These are phyloP conservation scores for Macrophomina pseudophaseolina DNA, from an alignment of 2,329 filamentous ascomycete species.

Conservation along the genomic window DNA sequence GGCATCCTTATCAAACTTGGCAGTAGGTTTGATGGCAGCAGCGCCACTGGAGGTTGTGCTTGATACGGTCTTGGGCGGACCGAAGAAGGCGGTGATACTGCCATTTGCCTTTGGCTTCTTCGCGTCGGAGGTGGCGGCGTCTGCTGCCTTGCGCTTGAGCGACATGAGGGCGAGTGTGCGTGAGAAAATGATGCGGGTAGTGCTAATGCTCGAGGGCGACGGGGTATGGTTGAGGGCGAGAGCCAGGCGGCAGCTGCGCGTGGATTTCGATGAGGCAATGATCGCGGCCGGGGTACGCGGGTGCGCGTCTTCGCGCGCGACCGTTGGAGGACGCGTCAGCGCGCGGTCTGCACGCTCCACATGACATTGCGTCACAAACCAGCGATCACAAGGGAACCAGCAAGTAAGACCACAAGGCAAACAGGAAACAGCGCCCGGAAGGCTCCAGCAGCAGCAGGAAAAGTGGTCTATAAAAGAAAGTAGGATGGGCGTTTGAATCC, in stretches of 20 bases:
- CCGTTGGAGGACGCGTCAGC: constrained; percentile 4
- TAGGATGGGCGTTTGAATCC: neutral
- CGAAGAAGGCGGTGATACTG: constrained; percentile 90
- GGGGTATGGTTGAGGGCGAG: neutral
- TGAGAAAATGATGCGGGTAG: constrained; percentile 21
- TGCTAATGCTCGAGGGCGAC: neutral
- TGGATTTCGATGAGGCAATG: constrained; percentile 22
- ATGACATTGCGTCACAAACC: constrained; percentile 12
- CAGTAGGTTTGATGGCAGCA: constrained; percentile 35
- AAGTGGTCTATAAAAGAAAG: neutral
- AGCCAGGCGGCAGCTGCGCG: constrained; percentile 8
- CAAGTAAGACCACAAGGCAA: neutral
- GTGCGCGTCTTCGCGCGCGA: neutral
- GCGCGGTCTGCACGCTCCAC: constrained; percentile 6
- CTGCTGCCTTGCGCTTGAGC: constrained; percentile 57
- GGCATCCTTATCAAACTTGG: constrained; percentile 83
- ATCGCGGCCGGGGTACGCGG: constrained; percentile 3
- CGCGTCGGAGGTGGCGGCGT: constrained; percentile 48
- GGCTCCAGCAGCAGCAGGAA: neutral
- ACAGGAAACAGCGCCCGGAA: neutral
- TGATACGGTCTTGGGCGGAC: constrained; percentile 62
- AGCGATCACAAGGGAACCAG: neutral
- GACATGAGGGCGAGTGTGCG: constrained; percentile 44
- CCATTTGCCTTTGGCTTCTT: constrained; percentile 65
- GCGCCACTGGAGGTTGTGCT: constrained; percentile 36